Evolutionary conservation across 441 rosid species (phyloP).

Genomic region (Populus hybrid): DNA sequence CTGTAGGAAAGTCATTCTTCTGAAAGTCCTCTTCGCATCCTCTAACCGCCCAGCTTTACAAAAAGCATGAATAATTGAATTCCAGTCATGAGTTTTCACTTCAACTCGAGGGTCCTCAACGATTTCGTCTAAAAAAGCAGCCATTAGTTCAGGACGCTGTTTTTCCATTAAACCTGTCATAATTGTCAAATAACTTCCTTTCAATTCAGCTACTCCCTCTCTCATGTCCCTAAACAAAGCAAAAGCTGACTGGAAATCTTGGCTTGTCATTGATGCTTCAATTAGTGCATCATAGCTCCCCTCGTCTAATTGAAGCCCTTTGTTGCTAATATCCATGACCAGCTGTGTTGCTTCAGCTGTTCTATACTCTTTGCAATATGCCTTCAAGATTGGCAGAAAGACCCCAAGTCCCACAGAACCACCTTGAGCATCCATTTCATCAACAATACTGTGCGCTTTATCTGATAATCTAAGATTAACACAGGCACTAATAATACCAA

Average conservation of each 20-base stretch:
- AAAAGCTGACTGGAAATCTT: slow-evolving; percentile 90
- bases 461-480: slow-evolving; percentile 67
- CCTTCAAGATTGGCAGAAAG: slow-evolving; percentile 66
- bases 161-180: slow-evolving; percentile 93
- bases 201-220: slow-evolving; percentile 55
- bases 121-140: slow-evolving; percentile 84
- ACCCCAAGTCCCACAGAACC: slow-evolving; percentile 63
- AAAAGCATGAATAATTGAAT: slow-evolving; percentile 91
- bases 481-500: slow-evolving; percentile 72
- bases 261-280: slow-evolving; percentile 89
- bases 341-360: slow-evolving; percentile 94
- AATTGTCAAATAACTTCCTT: slow-evolving; percentile 79
- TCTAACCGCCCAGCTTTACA: slow-evolving; percentile 82
- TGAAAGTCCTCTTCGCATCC: slow-evolving; percentile 81
- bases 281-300: slow-evolving; percentile 60
- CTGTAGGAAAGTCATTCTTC: slow-evolving; percentile 81
- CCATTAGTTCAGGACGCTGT: slow-evolving; percentile 93
- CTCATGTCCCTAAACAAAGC: slow-evolving; percentile 91
- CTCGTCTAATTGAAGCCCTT: slow-evolving; percentile 67
- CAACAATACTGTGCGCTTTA: slow-evolving; percentile 72
- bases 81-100: slow-evolving; percentile 96
- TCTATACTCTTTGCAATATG: slow-evolving; percentile 71
- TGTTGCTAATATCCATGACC: slow-evolving; percentile 70
- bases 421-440: slow-evolving; percentile 66
- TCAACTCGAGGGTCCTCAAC: slow-evolving; percentile 84